A percentile compares a stretch with the other conserved stretches of the same genome.
These are phyloP conservation scores for Hebeloma cylindrosporum DNA, from an alignment of 768 basidiomycete genomes.

Conservation along the genomic window DNA sequence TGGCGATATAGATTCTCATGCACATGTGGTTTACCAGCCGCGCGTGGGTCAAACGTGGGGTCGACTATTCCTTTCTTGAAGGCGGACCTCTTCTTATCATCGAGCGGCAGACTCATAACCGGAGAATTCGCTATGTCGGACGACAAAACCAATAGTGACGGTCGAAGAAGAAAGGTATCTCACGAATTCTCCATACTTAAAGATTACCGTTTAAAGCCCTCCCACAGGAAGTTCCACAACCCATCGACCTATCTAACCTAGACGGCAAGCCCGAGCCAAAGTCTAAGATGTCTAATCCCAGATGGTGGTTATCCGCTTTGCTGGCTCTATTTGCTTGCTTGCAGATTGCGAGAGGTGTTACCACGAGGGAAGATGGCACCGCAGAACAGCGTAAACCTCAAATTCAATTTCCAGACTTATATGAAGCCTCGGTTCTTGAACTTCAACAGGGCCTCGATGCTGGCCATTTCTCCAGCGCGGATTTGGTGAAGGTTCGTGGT, in stretches of 20 bases:
- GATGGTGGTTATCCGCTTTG: constrained; percentile 12
- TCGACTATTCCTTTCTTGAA: background rate
- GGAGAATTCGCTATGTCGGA: too few species aligned
- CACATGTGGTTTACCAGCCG: constrained; percentile 4
- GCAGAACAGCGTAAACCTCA: background rate
- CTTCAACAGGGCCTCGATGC: constrained; percentile 52
- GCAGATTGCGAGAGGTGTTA: constrained; percentile 1
- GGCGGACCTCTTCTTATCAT: constrained; percentile 2
- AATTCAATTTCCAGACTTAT: constrained; percentile 49
- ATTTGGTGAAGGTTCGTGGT: constrained; percentile 54
- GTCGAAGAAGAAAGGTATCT: too few species aligned
- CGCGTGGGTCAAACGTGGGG: too few species aligned
- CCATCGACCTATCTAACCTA: background rate
- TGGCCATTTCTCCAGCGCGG: constrained; percentile 55
- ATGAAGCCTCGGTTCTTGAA: constrained; percentile 57
- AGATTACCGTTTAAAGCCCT: background rate
- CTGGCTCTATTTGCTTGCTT: constrained; percentile 8
- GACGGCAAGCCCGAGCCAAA: background rate
- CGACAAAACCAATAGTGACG: too few species aligned
- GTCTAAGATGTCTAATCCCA: constrained; percentile 3
- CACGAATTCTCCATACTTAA: too few species aligned
- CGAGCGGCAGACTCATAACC: background rate
- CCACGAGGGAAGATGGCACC: background rate
- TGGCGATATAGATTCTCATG: constrained; percentile 5
- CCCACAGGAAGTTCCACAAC: background rate